These are phyloP conservation scores for Colletotrichum sp. DNA, from an alignment of 2,329 filamentous ascomycete species.

Conservation along the genomic window DNA sequence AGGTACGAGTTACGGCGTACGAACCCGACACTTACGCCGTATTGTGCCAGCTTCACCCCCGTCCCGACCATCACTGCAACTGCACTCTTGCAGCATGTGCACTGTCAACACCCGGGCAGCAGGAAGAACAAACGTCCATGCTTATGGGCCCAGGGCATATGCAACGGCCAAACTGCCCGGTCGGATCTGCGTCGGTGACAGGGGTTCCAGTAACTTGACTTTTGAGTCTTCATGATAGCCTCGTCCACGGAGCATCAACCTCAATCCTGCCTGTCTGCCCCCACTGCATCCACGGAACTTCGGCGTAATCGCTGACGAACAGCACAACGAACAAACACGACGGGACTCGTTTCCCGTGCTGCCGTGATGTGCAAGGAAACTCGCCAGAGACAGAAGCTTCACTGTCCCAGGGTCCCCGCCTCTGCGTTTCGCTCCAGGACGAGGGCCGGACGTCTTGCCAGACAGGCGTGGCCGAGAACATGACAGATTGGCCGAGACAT, in stretches of 20 bases:
- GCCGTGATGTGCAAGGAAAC: background rate
- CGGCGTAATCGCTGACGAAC: background rate
- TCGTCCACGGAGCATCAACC: background rate
- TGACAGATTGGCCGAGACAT: background rate
- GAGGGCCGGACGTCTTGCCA: background rate
- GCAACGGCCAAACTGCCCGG: background rate
- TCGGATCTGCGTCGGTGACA: background rate
- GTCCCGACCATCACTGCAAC: background rate
- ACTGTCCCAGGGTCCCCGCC: background rate
- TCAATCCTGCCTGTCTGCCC: background rate
- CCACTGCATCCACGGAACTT: background rate
- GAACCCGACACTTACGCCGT: conserved; percentile 5
- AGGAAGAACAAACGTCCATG: background rate
- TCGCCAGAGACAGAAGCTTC: background rate
- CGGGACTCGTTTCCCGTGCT: background rate
- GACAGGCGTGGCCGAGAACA: background rate
- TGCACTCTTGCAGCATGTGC: background rate
- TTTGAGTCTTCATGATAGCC: background rate
- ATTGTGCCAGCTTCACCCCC: background rate
- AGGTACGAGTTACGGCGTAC: conserved; percentile 7
- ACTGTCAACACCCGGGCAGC: background rate
- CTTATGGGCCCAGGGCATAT: background rate
- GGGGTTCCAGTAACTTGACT: background rate
- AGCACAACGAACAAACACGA: background rate
- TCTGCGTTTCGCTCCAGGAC: conserved; percentile 1